phyloP scores from a whole-genome alignment of 176 grass and related monocot species.

The Rhynchospora tenuis region DNA sequence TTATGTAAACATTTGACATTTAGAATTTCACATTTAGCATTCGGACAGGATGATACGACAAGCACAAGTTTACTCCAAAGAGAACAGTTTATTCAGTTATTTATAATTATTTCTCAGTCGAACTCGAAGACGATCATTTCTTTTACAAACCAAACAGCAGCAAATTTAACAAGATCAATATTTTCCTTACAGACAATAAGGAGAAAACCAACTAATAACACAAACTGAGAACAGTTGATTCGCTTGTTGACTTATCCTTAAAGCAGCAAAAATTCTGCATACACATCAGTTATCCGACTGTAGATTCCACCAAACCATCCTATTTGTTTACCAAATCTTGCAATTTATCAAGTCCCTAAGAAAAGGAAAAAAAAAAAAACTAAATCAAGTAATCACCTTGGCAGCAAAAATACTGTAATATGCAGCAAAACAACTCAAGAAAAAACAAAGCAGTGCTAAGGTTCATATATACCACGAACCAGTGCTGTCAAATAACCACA shows the following conservation, averaged over 20 bases:
- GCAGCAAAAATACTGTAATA: background rate
- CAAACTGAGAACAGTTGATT: conserved; percentile 18
- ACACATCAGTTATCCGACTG: conserved; percentile 30
- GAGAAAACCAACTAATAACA: background rate
- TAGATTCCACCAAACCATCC: conserved; percentile 23
- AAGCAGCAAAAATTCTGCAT: background rate
- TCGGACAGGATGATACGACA: background rate
- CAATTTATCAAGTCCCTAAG: conserved; percentile 85
- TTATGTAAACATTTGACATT: too few relatives aligned
- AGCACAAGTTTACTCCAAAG: too few relatives aligned
- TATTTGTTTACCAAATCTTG: conserved; percentile 60
- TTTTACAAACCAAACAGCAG: background rate
- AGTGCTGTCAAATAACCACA: background rate
- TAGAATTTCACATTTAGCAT: too few relatives aligned
- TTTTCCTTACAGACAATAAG: background rate
- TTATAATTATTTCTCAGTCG: conserved; percentile 10
- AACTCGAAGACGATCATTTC: background rate
- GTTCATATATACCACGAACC: background rate
- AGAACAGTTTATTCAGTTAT: conserved; percentile 1
- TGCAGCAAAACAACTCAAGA: background rate
- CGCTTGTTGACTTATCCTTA: background rate
- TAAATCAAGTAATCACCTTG: background rate
- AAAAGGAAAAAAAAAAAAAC: background rate
- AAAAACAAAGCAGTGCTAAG: background rate
- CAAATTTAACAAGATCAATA: background rate